Base-by-base conservation (phyloP, 2,329 filamentous ascomycete species). In the Cadophora malorum region DNA sequence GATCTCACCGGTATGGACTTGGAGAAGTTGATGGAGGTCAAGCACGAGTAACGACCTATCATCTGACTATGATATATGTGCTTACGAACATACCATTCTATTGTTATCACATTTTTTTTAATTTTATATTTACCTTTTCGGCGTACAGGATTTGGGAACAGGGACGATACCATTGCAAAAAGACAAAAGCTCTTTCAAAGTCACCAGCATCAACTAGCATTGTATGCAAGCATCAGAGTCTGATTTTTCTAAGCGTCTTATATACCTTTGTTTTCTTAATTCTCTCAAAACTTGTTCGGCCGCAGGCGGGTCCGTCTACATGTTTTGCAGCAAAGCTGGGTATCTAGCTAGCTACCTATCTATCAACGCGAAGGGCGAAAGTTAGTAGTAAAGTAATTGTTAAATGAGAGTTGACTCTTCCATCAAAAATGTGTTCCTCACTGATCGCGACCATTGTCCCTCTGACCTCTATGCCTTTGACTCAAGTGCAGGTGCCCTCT, bases 1-100 rank as follows among this genome's bases (percentile, higher is more conserved):
- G 91, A 93, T 76, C 86, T 90, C 3, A 88, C 85, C 1, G 83
- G 86, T 66, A 85, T 87, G 67, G 85, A 90, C 76, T 78, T 88
- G 69, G 82, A 86, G 78, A 82, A 85, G 77, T 86, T 91, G 84
- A 84, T 88, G 76, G 81, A 84, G 74, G 70, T 76, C 49, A 75
- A 76, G 73, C 68, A 68, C 56, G 75, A 76, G 71, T 64, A 66
- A 67, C 72, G 65, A 68, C 50, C 50, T 64, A 16, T 45, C 62
- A 33, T 67, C 61, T 33, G 21, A 31, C 35, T 69, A 71, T 64
- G 68, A 72, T 65, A 64, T 61, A 70, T 67, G 63, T 72, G 68
- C 71, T 65, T 68, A 74, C 68, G 73, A 72, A 63, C 21, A 68
- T 73, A 71, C 59, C 55, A 68, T 74, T 72, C 69, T 68, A 60